Evolutionary conservation across 805 yeast species (phyloP).

Genomic region (Ogataea ramenticola): DNA sequence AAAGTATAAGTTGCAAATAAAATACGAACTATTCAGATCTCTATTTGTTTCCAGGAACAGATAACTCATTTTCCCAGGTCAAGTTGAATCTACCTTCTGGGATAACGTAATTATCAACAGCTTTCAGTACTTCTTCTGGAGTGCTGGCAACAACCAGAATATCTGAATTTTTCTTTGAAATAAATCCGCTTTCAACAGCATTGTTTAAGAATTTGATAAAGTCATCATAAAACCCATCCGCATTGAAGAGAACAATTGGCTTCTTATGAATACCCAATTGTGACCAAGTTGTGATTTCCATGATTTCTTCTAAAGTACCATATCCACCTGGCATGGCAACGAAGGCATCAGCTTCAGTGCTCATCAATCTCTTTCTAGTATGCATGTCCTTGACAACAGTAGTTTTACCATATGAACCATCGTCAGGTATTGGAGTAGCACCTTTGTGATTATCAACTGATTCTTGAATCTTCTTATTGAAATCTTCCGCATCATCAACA

Average conservation of each 20-base stretch:
- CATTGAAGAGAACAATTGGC: conserved; percentile 73
- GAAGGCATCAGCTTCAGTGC: conserved; percentile 77
- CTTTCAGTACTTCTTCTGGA: conserved; percentile 58
- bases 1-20: no score
- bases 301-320: conserved; percentile 83
- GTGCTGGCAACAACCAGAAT: conserved; percentile 65
- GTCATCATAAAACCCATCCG: conserved; percentile 73
- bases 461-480: conserved; percentile 41
- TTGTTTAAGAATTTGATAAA: conserved; percentile 54
- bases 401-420: conserved; percentile 61
- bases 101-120: conserved; percentile 50
- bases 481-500: conserved; percentile 31
- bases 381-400: conserved; percentile 86
- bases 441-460: conserved; percentile 61
- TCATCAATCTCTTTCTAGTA: conserved; percentile 82
- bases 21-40: no score
- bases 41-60: not conserved
- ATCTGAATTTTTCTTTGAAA: conserved; percentile 56
- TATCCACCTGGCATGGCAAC: conserved; percentile 90
- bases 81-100: conserved; percentile 72
- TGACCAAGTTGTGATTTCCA: conserved; percentile 88
- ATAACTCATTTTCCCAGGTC: conserved; percentile 45
- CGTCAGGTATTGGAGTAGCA: conserved; percentile 55
- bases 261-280: conserved; percentile 81
- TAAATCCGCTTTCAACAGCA: conserved; percentile 60